Percentiles rank a stretch among this genome's conserved stretches.
phyloP scores from a whole-genome alignment of 2,329 filamentous ascomycete species.

The Plectosphaerella cucumerina region DNA sequence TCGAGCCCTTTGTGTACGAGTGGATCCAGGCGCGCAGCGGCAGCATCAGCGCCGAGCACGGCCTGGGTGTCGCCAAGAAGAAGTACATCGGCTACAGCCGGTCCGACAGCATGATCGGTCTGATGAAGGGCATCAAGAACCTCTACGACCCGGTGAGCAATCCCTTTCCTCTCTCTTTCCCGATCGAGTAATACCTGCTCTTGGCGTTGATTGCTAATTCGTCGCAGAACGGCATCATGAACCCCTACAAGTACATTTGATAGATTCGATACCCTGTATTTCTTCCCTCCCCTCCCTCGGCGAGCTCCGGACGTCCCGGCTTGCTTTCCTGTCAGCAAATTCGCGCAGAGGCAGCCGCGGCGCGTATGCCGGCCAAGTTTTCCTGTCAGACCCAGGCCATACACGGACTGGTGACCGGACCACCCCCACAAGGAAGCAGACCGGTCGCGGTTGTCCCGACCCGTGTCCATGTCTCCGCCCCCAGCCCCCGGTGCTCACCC shows the following conservation, averaged over 20 bases:
- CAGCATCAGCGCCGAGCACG: slow-evolving; percentile 96
- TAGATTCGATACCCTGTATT: neutral
- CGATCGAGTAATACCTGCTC: too few species aligned
- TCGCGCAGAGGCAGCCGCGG: too few species aligned
- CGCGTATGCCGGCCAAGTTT: too few species aligned
- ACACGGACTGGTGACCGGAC: too few species aligned
- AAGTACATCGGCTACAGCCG: slow-evolving; percentile 91
- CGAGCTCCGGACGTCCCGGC: too few species aligned
- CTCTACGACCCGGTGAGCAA: slow-evolving; percentile 84
- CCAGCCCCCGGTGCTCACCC: too few species aligned
- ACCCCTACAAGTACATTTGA: slow-evolving; percentile 94
- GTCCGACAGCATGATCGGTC: slow-evolving; percentile 75
- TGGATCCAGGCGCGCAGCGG: slow-evolving; percentile 87
- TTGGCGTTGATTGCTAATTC: slow-evolving; percentile 1
- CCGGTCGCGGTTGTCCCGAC: too few species aligned
- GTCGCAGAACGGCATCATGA: slow-evolving; percentile 90
- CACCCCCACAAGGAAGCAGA: too few species aligned
- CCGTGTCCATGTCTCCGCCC: too few species aligned
- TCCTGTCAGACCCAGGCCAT: too few species aligned
- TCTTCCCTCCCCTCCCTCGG: too few species aligned
- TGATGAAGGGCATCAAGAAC: slow-evolving; percentile 95
- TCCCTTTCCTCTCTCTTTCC: slow-evolving; percentile 1
- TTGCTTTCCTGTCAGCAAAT: too few species aligned
- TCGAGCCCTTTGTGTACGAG: slow-evolving; percentile 97
- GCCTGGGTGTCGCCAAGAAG: slow-evolving; percentile 91